Evolutionary conservation across 1,284 basidiomycete species (phyloP).

Genomic region (Trametes hirsuta): DNA sequence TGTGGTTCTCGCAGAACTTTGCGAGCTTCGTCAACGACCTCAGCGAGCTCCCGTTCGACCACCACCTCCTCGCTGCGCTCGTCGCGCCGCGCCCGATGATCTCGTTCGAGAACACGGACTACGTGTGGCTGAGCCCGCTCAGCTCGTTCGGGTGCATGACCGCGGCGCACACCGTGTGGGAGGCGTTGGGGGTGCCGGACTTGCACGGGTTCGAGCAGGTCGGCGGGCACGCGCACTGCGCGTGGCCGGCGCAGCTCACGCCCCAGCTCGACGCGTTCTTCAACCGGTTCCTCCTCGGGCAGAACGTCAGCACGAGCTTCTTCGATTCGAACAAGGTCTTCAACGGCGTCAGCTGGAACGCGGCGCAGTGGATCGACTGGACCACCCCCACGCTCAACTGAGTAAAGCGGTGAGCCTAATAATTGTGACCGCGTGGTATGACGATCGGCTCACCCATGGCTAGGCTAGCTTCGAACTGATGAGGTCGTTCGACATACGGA

Average conservation of each 20-base stretch:
- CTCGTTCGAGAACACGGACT: constrained; percentile 54
- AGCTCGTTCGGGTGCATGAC: constrained; percentile 52
- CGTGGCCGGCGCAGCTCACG: constrained; percentile 48
- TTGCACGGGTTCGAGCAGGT: constrained; percentile 53
- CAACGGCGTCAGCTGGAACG: constrained; percentile 43
- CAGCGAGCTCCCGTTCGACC: constrained; percentile 51
- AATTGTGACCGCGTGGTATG: background rate
- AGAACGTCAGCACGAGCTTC: constrained; percentile 47
- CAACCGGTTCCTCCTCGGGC: constrained; percentile 52
- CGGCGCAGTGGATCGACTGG: constrained; percentile 52
- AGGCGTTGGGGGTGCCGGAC: constrained; percentile 49
- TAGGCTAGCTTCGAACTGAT: background rate
- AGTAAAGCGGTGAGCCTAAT: background rate
- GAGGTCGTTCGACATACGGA: background rate
- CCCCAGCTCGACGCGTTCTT: constrained; percentile 51
- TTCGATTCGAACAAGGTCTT: constrained; percentile 48
- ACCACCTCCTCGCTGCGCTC: constrained; percentile 53
- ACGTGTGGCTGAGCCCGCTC: constrained; percentile 53
- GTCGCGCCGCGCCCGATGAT: constrained; percentile 55
- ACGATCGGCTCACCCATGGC: background rate
- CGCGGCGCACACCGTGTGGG: constrained; percentile 49
- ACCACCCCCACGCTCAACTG: constrained; percentile 42
- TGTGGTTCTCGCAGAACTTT: constrained; percentile 56
- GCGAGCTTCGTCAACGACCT: constrained; percentile 47
- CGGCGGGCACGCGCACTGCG: constrained; percentile 55